phyloP scores from a whole-genome alignment of 331 rosid genomes.

The Quercus lobata region DNA sequence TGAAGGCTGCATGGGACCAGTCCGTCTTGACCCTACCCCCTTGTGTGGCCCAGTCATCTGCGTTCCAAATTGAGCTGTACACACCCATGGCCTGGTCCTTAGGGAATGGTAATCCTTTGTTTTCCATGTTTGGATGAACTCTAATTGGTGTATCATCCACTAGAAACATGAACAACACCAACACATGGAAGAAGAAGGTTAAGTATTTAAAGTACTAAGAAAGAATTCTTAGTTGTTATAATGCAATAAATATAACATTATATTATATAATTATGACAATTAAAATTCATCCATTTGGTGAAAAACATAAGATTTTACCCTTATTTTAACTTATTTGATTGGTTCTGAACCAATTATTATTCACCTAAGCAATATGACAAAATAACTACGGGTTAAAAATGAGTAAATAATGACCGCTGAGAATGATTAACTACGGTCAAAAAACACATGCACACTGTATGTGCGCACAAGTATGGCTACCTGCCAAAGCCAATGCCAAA shows the following conservation, averaged over 20 bases:
- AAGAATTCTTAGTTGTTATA: no score
- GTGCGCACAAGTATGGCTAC: background rate
- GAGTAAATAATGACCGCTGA: background rate
- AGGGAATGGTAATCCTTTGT: conserved; percentile 73
- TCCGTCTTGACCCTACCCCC: conserved; percentile 93
- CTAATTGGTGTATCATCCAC: conserved; percentile 87
- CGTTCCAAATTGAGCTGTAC: conserved; percentile 91
- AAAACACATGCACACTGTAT: background rate
- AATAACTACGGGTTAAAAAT: no score
- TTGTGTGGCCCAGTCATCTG: conserved; percentile 97
- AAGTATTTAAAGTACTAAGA: no score
- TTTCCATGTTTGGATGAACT: conserved; percentile 77
- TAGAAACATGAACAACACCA: conserved; percentile 39
- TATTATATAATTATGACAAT: no score
- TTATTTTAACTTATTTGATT: no score
- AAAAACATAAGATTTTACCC: no score
- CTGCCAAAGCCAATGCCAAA: conserved; percentile 6
- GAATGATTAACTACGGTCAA: background rate
- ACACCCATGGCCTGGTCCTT: conserved; percentile 93
- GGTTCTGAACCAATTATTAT: no score
- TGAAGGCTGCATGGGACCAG: conserved; percentile 89
- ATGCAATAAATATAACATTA: no score
- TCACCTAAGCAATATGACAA: no score
- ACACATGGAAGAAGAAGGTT: background rate
- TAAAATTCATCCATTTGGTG: no score